Evolutionary conservation across 2,329 filamentous ascomycete genomes (phyloP).

Genomic region (Oidium heveae): DNA sequence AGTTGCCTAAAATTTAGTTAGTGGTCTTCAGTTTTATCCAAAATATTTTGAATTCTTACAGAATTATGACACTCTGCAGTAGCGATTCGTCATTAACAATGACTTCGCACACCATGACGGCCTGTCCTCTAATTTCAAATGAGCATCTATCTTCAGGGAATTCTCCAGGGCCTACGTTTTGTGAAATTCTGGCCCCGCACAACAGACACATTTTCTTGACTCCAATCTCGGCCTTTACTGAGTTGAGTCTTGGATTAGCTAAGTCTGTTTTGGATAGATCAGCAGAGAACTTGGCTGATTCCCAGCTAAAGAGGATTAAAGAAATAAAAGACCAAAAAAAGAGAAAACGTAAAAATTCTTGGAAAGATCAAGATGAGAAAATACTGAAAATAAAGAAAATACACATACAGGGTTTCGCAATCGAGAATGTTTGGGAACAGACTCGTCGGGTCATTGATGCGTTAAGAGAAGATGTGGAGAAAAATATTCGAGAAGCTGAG

Average conservation of each 20-base stretch:
- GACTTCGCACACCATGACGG: slow-evolving; percentile 36
- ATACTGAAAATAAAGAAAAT: slow-evolving; percentile 58
- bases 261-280: slow-evolving; percentile 61
- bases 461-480: slow-evolving; percentile 26
- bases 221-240: slow-evolving; percentile 39
- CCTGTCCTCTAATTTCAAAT: slow-evolving; percentile 17
- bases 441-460: slow-evolving; percentile 58
- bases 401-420: slow-evolving; percentile 67
- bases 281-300: slow-evolving; percentile 45
- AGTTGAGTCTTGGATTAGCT: slow-evolving; percentile 46
- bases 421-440: slow-evolving; percentile 85
- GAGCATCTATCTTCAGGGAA: slow-evolving; percentile 15
- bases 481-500: slow-evolving; percentile 17
- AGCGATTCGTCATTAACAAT: slow-evolving; percentile 30
- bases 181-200: slow-evolving; percentile 8
- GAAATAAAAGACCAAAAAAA: slow-evolving; percentile 43
- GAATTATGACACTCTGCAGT: not conserved
- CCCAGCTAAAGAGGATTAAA: slow-evolving; percentile 43
- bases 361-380: slow-evolving; percentile 16
- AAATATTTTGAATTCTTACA: too few species aligned
- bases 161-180: slow-evolving; percentile 4
- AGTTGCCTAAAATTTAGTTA: too few species aligned
- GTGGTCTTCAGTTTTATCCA: too few species aligned
- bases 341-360: slow-evolving; percentile 33
- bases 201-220: slow-evolving; percentile 36